Base-by-base conservation (phyloP, 2,329 filamentous ascomycete genomes). In the Raffaelea arxii region DNA sequence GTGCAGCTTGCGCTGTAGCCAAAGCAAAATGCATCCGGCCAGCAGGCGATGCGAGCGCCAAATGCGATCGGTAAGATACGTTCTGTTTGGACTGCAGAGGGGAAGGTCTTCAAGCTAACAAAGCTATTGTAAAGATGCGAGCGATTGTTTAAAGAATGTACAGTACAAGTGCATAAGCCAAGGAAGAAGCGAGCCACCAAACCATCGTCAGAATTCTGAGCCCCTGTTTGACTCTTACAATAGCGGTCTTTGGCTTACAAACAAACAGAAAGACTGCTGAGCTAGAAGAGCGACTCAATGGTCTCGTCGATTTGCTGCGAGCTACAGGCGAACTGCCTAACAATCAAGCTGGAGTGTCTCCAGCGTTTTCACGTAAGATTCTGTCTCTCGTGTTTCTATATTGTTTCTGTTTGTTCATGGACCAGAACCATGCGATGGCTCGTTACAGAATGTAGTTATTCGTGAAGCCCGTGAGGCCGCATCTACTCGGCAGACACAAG, bases 1-100 rank as follows among this genome's bases (percentile, higher is more conserved):
- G 71, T 43, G 61, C 68, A 5, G 60, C 68, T 1, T 74, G 71
- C 52, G 69, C 71, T 6, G 60, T 64, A 12, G 68, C 71, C 25
- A 74, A 74, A 52, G 70, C 71, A 7, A 74, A 73, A 50, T 74
- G 71, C 49, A 64, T 74, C 39, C 65, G 70, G 9, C 64, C 68
- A 6, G 65, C 64, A 46, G 53, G 58, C 4, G 49, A 53, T 3
- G 52, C 57, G 0, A 62, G 62, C 2, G 54, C 66, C 18, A 73
- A 70, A 51, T 74, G 71, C 48, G 70, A 74, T 48, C 56, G 62
- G 59, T 62, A 44, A 52, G 53, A 22, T 18, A 10, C 6, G 18
- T 10, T 2, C 32, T 7, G n/a, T 32, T 14, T 3, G 2, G n/a
- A n/a, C n/a, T n/a, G n/a, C n/a, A n/a, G n/a, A n/a, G n/a, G 4